Evolutionary conservation across 148 eudicot genomes (phyloP).

Genomic region (Pouteria glomerata): DNA sequence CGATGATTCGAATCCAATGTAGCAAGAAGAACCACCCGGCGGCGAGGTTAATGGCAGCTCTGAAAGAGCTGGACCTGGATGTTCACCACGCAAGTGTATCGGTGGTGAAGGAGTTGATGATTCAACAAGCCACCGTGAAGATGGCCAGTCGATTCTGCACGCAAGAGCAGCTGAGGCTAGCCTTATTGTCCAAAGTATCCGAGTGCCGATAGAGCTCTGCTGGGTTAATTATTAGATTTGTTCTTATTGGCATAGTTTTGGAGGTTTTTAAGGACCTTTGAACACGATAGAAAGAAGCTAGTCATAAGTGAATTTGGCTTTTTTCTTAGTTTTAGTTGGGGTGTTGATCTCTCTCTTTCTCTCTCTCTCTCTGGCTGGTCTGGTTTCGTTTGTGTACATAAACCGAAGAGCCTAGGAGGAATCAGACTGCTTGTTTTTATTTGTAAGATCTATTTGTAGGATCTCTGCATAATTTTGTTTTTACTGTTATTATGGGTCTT

Average conservation of each 20-base stretch:
- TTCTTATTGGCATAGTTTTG: background rate
- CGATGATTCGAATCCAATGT: slow-evolving; percentile 68
- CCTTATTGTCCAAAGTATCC: slow-evolving; percentile 45
- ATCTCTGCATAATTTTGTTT: too few species aligned
- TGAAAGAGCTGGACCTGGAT: slow-evolving; percentile 75
- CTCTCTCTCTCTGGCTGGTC: background rate
- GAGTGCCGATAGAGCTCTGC: slow-evolving; percentile 27
- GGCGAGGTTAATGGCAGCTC: slow-evolving; percentile 70
- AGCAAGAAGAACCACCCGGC: slow-evolving; percentile 84
- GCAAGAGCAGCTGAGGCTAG: slow-evolving; percentile 63
- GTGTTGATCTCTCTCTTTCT: too few species aligned
- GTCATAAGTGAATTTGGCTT: background rate
- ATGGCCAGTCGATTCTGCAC: slow-evolving; percentile 61
- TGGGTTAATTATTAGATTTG: background rate
- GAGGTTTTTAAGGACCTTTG: background rate
- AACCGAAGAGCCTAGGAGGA: background rate
- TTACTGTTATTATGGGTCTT: background rate
- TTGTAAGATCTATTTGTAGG: too few species aligned
- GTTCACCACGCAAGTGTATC: slow-evolving; percentile 77
- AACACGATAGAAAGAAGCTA: background rate
- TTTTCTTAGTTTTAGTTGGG: background rate
- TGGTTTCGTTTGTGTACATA: background rate
- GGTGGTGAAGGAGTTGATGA: slow-evolving; percentile 85
- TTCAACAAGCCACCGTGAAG: slow-evolving; percentile 80
- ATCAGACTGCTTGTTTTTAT: background rate